Percentiles rank a stretch among this genome's conserved stretches.
Conservation (phyloP, 305 asterid species). For the Caryopteris hybrid region DNA sequence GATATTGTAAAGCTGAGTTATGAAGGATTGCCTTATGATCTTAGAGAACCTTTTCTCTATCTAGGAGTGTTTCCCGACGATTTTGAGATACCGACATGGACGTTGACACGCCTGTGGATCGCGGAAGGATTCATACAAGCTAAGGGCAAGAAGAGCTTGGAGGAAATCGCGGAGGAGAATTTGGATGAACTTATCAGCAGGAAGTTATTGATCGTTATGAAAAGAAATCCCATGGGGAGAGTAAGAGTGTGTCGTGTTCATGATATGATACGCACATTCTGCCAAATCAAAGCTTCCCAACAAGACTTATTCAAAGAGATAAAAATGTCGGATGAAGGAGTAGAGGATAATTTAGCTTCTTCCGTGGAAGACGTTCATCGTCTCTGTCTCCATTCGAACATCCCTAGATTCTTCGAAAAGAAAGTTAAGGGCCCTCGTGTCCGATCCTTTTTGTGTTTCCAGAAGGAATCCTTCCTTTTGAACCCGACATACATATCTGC, state of each 20-base stretch:
- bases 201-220: conserved; percentile 24
- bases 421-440: conserved; percentile 16
- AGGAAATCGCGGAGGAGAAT: conserved; percentile 22
- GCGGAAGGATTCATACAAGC: conserved; percentile 33
- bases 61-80: conserved; percentile 24
- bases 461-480: neutral
- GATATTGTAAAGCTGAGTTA: conserved; percentile 16
- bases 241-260: conserved; percentile 30
- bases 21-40: conserved; percentile 15
- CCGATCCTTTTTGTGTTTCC: conserved; percentile 32
- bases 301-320: conserved; percentile 23
- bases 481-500: neutral
- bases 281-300: conserved; percentile 9
- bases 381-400: conserved; percentile 26
- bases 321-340: neutral
- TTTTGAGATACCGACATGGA: conserved; percentile 16
- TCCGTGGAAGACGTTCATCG: conserved; percentile 15
- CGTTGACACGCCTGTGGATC: conserved; percentile 21
- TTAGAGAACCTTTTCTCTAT: conserved; percentile 28
- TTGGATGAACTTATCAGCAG: conserved; percentile 27
- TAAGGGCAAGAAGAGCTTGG: conserved; percentile 9
- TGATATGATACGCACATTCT: conserved; percentile 27
- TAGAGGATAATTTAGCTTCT: neutral
- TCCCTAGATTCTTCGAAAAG: conserved; percentile 11
- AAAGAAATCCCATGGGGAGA: conserved; percentile 6